A percentile compares a stretch with the other conserved stretches of the same genome.
Conservation (phyloP, 225 moss, liverwort and hornwort genomes). For the Thuidium tamariscinum region DNA sequence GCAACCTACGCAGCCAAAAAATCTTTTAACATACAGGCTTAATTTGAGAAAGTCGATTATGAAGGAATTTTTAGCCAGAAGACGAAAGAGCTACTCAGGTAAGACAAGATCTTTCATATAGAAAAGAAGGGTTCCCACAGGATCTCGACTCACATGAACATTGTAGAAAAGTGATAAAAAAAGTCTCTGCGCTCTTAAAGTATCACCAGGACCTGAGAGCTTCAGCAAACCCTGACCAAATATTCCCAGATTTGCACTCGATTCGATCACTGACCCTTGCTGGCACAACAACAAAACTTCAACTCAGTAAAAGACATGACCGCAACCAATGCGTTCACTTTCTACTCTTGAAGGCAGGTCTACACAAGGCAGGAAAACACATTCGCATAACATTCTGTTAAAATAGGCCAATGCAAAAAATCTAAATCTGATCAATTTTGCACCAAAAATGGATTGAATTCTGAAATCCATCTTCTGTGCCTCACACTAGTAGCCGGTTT, state of each 20-base stretch:
- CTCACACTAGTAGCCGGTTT: not conserved
- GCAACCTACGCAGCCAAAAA: constrained; percentile 51
- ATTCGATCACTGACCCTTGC: constrained; percentile 78
- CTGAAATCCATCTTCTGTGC: not conserved
- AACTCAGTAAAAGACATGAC: not conserved
- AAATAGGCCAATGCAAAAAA: not conserved
- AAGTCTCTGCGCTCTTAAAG: constrained; percentile 67
- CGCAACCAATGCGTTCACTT: not conserved
- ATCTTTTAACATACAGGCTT: not conserved
- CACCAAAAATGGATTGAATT: not conserved
- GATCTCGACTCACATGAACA: constrained; percentile 48
- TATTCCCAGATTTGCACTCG: constrained; percentile 79
- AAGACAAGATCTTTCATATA: not conserved
- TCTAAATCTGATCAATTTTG: not conserved
- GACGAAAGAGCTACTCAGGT: not conserved
- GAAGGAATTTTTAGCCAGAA: not conserved
- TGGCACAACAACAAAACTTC: constrained; percentile 8
- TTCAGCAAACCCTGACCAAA: constrained; percentile 91
- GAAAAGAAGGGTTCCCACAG: not conserved
- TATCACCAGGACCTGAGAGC: constrained; percentile 70
- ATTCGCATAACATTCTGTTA: not conserved
- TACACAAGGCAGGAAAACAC: not conserved
- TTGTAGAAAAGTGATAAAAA: constrained; percentile 88
- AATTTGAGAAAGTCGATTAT: not conserved
- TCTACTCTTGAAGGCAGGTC: not conserved